phyloP scores from a whole-genome alignment of 75 land plant species.

The Selaginella moellendorffii region DNA sequence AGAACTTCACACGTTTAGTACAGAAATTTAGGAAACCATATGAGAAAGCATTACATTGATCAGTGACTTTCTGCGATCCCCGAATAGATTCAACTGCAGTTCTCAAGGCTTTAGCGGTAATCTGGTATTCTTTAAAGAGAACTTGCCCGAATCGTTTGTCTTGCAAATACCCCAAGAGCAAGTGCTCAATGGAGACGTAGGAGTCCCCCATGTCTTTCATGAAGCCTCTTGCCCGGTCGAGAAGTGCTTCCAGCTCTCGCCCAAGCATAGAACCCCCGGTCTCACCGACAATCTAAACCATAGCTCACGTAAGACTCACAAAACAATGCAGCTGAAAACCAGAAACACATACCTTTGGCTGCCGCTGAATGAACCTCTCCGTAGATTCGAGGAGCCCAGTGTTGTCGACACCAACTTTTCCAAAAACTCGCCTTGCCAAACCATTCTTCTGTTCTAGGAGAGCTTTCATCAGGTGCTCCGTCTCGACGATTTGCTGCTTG shows the following conservation, averaged over 20 bases:
- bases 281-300: constrained; percentile 53
- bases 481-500: constrained; percentile 84
- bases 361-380: constrained; percentile 63
- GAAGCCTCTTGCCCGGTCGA: constrained; percentile 47
- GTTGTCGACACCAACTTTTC: constrained; percentile 80
- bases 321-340: neutral
- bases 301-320: neutral
- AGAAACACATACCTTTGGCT: constrained; percentile 56
- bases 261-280: constrained; percentile 74
- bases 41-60: constrained; percentile 54
- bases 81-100: constrained; percentile 60
- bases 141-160: constrained; percentile 85
- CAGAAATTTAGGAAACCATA: too few relatives aligned
- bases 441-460: constrained; percentile 88
- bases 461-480: constrained; percentile 92
- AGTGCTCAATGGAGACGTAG: constrained; percentile 82
- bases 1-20: too few relatives aligned
- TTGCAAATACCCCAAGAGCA: constrained; percentile 47
- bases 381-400: constrained; percentile 65
- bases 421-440: constrained; percentile 77
- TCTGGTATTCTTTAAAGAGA: constrained; percentile 61
- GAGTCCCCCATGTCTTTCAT: constrained; percentile 81
- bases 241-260: constrained; percentile 43
- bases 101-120: constrained; percentile 40
- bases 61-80: constrained; percentile 67